A percentile compares a stretch with the other conserved stretches of the same genome.
Conservation (phyloP, 2,329 filamentous ascomycete genomes). For the Phyllosticta citriasiana region DNA sequence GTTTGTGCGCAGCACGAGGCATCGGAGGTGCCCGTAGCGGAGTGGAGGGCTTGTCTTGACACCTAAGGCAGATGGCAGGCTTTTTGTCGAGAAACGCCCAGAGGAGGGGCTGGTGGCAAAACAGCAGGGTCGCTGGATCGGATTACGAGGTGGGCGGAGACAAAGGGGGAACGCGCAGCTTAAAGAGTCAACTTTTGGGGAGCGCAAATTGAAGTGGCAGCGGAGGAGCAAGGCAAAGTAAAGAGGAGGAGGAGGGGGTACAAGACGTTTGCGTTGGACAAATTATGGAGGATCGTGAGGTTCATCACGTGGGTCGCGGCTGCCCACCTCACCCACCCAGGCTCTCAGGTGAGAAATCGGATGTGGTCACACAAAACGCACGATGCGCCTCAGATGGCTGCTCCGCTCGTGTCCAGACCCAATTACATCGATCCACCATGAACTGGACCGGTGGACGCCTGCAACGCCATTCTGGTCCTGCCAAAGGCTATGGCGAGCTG, state of each 20-base stretch:
- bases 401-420: background rate
- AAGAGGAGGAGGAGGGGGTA: background rate
- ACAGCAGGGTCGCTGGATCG: background rate
- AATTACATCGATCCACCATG: slow-evolving; percentile 22
- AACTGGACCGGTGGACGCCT: slow-evolving; percentile 41
- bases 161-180: background rate
- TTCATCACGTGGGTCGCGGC: background rate
- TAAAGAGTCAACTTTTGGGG: background rate
- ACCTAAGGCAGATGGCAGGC: background rate
- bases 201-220: background rate
- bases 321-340: background rate
- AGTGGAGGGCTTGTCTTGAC: background rate
- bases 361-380: background rate
- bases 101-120: background rate
- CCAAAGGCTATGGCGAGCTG: slow-evolving; percentile 18
- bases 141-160: background rate
- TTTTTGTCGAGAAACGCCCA: background rate
- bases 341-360: background rate
- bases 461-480: slow-evolving; percentile 25
- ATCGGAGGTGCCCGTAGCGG: background rate
- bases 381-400: background rate
- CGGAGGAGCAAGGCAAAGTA: background rate
- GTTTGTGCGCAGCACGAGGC: background rate
- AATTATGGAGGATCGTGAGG: background rate
- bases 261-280: background rate